A percentile compares a stretch with the other conserved stretches of the same genome.
phyloP scores from a whole-genome alignment of 768 basidiomycete genomes.

The Leucogyrophana mollusca region DNA sequence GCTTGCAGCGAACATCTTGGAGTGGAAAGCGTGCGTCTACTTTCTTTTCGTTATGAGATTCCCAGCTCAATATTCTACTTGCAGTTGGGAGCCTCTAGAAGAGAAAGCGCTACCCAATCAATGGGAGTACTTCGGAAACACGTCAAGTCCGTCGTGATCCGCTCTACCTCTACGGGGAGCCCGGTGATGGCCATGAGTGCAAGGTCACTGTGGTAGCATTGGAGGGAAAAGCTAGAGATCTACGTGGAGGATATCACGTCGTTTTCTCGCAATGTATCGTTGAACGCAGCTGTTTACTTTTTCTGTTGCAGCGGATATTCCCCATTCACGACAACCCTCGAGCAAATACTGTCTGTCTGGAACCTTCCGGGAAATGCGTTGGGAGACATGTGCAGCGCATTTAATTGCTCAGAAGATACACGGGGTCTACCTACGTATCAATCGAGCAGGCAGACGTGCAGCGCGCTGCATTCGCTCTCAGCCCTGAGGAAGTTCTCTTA shows the following conservation, averaged over 20 bases:
- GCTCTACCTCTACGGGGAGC: slow-evolving; percentile 9
- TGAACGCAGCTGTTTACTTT: too few species aligned
- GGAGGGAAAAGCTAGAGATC: too few species aligned
- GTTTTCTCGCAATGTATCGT: too few species aligned
- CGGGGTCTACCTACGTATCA: not conserved
- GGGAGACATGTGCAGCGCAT: not conserved
- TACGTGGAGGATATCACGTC: too few species aligned
- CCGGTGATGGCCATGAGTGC: not conserved
- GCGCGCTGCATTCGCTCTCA: slow-evolving; percentile 10
- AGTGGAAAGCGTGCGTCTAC: slow-evolving; percentile 92
- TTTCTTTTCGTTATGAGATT: slow-evolving; percentile 4
- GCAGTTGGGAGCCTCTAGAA: slow-evolving; percentile 87
- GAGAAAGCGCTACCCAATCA: slow-evolving; percentile 80
- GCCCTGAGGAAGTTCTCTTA: slow-evolving; percentile 29
- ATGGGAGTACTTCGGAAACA: slow-evolving; percentile 80
- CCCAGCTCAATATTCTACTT: slow-evolving; percentile 7
- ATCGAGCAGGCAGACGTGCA: not conserved
- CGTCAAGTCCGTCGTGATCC: slow-evolving; percentile 41
- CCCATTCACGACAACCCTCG: not conserved
- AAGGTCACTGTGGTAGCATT: too few species aligned
- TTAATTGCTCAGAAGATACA: not conserved
- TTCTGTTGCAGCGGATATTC: slow-evolving; percentile 8
- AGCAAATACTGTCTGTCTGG: not conserved
- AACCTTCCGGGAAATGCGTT: slow-evolving; percentile 1
- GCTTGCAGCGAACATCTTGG: slow-evolving; percentile 79